Evolutionary conservation across 2,329 filamentous ascomycete species (phyloP).

Genomic region (Aspergillus sp.): DNA sequence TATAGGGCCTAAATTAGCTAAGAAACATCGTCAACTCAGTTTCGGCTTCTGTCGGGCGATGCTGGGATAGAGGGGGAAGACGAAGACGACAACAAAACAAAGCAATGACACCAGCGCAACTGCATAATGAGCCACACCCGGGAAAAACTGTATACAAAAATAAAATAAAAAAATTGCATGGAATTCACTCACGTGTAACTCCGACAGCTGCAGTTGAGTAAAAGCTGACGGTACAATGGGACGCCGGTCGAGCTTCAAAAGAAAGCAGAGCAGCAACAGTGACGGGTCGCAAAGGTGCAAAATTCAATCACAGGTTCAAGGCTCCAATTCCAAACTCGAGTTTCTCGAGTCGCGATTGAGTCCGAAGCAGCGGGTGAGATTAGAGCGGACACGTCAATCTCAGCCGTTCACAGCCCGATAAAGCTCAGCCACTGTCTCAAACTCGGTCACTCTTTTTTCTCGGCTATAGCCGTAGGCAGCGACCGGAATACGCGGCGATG

Average conservation of each 20-base stretch:
- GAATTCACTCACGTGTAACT: not conserved
- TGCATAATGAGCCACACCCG: not conserved
- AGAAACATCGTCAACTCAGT: not conserved
- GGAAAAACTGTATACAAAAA: not conserved
- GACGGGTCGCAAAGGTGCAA: not conserved
- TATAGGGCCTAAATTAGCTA: not conserved
- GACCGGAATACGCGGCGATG: not conserved
- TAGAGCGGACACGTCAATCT: constrained; percentile 5
- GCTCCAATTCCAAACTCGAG: not conserved
- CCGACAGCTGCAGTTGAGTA: not conserved
- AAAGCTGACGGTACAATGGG: not conserved
- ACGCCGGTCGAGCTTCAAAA: not conserved
- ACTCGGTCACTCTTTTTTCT: not conserved
- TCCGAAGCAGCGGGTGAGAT: not conserved
- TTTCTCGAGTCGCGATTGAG: not conserved
- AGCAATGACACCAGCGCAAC: not conserved
- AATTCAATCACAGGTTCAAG: not conserved
- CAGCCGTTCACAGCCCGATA: constrained; percentile 3
- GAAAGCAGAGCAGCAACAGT: not conserved
- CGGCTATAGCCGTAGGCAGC: constrained; percentile 11
- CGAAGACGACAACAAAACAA: not conserved
- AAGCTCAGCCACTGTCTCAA: constrained; percentile 14
- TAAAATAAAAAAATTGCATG: not conserved
- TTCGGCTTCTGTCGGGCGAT: not conserved
- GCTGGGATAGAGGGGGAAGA: not conserved